Conservation (phyloP, 2,329 filamentous ascomycete genomes). For the Ophiostoma piceae region DNA sequence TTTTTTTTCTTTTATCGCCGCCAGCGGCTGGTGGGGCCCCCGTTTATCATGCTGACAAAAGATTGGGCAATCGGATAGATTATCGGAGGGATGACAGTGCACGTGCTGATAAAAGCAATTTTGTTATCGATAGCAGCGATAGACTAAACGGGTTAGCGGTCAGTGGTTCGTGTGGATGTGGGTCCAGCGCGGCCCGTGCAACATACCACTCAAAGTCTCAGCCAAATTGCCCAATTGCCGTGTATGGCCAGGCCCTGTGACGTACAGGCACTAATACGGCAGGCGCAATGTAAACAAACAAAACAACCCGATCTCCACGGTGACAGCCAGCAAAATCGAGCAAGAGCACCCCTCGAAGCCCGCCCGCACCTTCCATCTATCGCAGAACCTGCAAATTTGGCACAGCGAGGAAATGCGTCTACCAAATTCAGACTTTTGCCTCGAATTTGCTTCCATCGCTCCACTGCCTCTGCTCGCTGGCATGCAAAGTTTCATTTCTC, state of each 20-base stretch:
- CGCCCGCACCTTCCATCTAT: conserved; percentile 17
- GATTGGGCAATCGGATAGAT: background rate
- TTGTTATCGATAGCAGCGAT: background rate
- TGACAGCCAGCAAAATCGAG: conserved; percentile 25
- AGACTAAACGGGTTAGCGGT: background rate
- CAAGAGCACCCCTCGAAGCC: conserved; percentile 25
- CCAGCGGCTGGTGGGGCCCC: conserved; percentile 20
- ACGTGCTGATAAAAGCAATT: background rate
- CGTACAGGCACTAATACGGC: conserved; percentile 15
- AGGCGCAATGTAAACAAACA: conserved; percentile 29
- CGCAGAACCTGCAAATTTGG: conserved; percentile 3
- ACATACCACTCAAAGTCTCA: background rate
- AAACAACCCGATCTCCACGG: conserved; percentile 27
- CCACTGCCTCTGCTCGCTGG: conserved; percentile 20
- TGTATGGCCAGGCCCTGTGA: conserved; percentile 19
- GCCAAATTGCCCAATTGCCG: conserved; percentile 17
- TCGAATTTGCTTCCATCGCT: conserved; percentile 13
- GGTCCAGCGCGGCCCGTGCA: background rate
- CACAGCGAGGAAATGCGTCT: background rate
- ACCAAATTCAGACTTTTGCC: background rate
- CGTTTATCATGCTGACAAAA: conserved; percentile 16
- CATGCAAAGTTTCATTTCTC: conserved; percentile 24
- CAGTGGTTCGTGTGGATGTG: background rate
- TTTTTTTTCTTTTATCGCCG: conserved; percentile 29
- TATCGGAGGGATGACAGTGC: background rate